phyloP scores from a whole-genome alignment of 2,329 filamentous ascomycete species.

The Scleromitrula shiraiana region DNA sequence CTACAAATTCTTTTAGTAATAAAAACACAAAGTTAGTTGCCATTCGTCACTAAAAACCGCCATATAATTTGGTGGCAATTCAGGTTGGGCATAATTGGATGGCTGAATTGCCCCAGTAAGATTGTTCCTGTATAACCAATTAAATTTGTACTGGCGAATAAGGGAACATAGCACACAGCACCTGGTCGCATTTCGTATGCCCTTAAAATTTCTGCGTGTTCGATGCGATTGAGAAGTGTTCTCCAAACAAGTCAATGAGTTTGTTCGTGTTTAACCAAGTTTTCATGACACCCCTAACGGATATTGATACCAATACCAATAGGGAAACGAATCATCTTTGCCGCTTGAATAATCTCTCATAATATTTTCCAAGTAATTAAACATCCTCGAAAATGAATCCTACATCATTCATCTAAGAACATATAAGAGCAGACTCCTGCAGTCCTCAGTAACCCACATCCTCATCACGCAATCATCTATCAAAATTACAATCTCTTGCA shows the following conservation, averaged over 20 bases:
- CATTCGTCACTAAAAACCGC: neutral
- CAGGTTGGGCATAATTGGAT: too few species aligned
- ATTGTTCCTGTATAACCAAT: too few species aligned
- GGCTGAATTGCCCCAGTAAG: too few species aligned
- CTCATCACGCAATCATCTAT: neutral
- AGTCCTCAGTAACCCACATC: neutral
- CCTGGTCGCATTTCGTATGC: too few species aligned
- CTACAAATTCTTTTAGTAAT: neutral
- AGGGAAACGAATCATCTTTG: neutral
- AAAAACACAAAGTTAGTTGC: neutral
- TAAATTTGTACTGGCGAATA: too few species aligned
- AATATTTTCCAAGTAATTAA: neutral
- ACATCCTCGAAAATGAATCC: neutral
- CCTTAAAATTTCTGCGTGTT: too few species aligned
- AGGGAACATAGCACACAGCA: too few species aligned
- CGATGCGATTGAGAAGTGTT: neutral
- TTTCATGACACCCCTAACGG: conserved; percentile 2
- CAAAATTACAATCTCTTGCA: neutral
- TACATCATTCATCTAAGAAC: neutral
- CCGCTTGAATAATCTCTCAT: neutral
- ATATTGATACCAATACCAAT: neutral
- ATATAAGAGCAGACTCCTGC: conserved; percentile 3
- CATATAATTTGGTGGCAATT: too few species aligned
- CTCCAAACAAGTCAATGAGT: neutral
- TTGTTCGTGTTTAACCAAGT: neutral